Conservation (phyloP, 2,329 filamentous ascomycete species). For the Nemania diffusa region DNA sequence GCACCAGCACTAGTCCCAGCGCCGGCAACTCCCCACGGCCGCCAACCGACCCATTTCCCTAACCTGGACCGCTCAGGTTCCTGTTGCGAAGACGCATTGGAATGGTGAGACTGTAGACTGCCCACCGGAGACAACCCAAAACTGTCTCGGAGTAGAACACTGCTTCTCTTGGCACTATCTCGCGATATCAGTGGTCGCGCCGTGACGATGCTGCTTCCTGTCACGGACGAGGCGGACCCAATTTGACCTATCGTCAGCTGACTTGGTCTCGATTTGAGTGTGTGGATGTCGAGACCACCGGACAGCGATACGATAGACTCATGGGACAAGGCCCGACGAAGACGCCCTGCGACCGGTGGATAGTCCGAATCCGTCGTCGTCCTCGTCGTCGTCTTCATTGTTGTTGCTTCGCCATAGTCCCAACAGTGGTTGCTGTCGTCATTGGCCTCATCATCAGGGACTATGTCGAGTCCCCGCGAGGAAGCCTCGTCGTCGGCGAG, state of each 20-base stretch:
- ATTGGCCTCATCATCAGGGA: neutral
- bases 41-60: conserved; percentile 61
- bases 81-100: conserved; percentile 42
- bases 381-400: too few relatives aligned
- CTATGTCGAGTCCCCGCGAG: conserved; percentile 34
- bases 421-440: conserved; percentile 47
- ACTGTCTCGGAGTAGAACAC: conserved; percentile 68
- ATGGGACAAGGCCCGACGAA: conserved; percentile 79
- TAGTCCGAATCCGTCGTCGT: conserved; percentile 48
- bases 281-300: conserved; percentile 91
- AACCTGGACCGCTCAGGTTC: conserved; percentile 45
- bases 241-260: conserved; percentile 72
- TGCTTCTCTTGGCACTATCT: conserved; percentile 60
- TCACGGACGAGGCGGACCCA: conserved; percentile 64
- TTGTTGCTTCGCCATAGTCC: conserved; percentile 39
- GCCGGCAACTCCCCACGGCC: conserved; percentile 45
- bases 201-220: conserved; percentile 67
- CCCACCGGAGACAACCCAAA: conserved; percentile 42
- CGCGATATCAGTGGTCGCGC: conserved; percentile 68
- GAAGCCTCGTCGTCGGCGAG: conserved; percentile 48
- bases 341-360: conserved; percentile 54
- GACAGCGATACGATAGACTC: conserved; percentile 89
- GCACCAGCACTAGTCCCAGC: neutral
- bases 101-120: conserved; percentile 51
- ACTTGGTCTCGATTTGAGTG: conserved; percentile 77